Conservation (phyloP, 108 stramenopile genomes). For the Discostella pseudostelligera region DNA sequence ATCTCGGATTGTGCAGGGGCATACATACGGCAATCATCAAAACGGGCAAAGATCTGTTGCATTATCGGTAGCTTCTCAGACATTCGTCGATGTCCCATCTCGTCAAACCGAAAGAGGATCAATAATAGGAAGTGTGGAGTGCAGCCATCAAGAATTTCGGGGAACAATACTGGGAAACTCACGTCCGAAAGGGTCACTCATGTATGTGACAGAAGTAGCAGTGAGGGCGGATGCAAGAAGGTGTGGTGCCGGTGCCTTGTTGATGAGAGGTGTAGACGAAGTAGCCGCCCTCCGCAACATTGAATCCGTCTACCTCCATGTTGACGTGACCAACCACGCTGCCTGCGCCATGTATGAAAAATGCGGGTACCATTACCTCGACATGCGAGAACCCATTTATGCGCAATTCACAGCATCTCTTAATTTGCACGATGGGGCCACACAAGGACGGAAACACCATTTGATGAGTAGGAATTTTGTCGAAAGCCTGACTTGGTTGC, state of each 20-base stretch:
- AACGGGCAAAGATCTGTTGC: background rate
- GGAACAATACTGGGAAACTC: slow-evolving; percentile 62
- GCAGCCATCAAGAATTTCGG: slow-evolving; percentile 80
- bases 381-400: slow-evolving; percentile 53
- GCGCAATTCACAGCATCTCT: slow-evolving; percentile 75
- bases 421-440: slow-evolving; percentile 80
- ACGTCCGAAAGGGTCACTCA: slow-evolving; percentile 51
- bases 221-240: slow-evolving; percentile 58
- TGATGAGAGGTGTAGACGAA: slow-evolving; percentile 61
- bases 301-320: slow-evolving; percentile 82
- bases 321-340: slow-evolving; percentile 71
- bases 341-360: slow-evolving; percentile 66
- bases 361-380: slow-evolving; percentile 56
- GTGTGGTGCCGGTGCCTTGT: slow-evolving; percentile 61
- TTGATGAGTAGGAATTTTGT: slow-evolving; percentile 63
- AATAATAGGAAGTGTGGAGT: slow-evolving; percentile 79
- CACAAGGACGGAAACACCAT: slow-evolving; percentile 65
- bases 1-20: slow-evolving; percentile 28
- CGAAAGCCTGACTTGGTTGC: slow-evolving; percentile 55
- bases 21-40: slow-evolving; percentile 10
- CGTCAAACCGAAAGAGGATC: background rate
- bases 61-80: slow-evolving; percentile 2
- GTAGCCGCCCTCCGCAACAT: slow-evolving; percentile 62
- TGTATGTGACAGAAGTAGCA: slow-evolving; percentile 88
- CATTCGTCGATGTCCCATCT: slow-evolving; percentile 1